Evolutionary conservation across 192 early-diverging fungal genomes (phyloP), one percentile per base, ranked within the genome.

Genomic region (Umbelopsis vinacea): DNA sequence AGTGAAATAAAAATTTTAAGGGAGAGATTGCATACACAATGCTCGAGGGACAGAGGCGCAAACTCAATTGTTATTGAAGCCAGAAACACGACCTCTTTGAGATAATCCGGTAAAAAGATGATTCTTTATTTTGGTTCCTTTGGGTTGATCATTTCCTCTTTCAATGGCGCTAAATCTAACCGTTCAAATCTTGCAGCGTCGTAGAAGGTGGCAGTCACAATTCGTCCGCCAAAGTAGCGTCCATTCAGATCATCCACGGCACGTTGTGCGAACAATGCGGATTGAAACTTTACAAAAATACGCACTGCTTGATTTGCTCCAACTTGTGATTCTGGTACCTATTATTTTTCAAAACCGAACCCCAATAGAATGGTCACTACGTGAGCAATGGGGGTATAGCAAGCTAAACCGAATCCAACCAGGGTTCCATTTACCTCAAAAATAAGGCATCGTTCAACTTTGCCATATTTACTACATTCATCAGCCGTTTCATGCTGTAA

Each of bases 381-480:
- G 60, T 21, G 35, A 78, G 26, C 52, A n/a, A 15, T 21, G 19
- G 9, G 48, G 14, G 17, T 12, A 50, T 0, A 50, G n/a, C 15
- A 50, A 12, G n/a, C 15, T 1, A 50, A 50, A 50, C 17, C 40
- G 6, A 50, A 50, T 21, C 15, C 46, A 50, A 17, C 17, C 4
- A 19, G 11, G 15, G 48, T 50, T 10, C 48, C 43, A 46, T 63
- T n/a, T 68, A 89, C 86, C 83, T 92, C 90, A 72, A 81, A 89
- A 19, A 93, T 88, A 17, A 89, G 73, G 63, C 91, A 92, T 40
- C 81, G 74, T 23, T 87, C 87, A 2, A 94, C 93, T n/a, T 77
- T 70, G 2, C 93, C 93, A 72, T 88, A 95, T 68, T 91, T 89
- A n/a, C 80, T 78, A 74, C 93, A 95, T 71, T 95, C 93, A 14